Evolutionary conservation across 495 filamentous ascomycete genomes (phyloP), one percentile per base, ranked within the genome.

Genomic region (Astrocystis sublimbata): DNA sequence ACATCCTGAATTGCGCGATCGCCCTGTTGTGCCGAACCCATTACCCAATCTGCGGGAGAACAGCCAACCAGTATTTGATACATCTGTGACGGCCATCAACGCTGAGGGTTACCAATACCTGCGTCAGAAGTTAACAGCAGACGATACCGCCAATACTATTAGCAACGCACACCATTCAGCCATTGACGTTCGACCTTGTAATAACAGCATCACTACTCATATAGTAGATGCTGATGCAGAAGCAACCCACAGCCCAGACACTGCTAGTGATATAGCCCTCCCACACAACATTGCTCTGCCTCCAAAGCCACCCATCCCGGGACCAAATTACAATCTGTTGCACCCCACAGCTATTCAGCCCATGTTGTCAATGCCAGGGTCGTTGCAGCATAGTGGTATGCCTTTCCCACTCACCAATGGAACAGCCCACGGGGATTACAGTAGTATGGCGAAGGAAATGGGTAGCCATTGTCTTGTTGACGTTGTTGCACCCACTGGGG

Each of bases 261-360:
- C 46, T 64, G 58, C 79, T 63, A 71, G 72, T 62, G 67, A 79
- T 68, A 70, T 79, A 59, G n/a, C 30, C 33, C 42, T 83, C 47
- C 73, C 79, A 53, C 68, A 74, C 65, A 79, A 79, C 68, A 79
- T 78, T 45, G 70, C 89, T 17, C 85, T 85, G 56, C 86, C 86
- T 46, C 85, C 86, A 8, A 87, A 87, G 28, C 66, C 81, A 50
- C 79, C 83, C 30, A 79, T 79, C 24, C 86, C 86, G 70, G 67
- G 66, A 47, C 54, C 62, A 24, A 30, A 62, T 41, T 66, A 70
- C 43, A 54, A 51, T 28, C 72, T 60, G 36, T 41, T 62, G 17
- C 51, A 65, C 28, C 53, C 68, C 33, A 57, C 40, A 30, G 58
- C 68, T 55, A 63, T 24, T 71, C 60, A 59, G 70, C 64, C 59